These are phyloP conservation scores for Scheffersomyces segobiensis DNA, from an alignment of 1,139 yeast species.

Conservation along the genomic window DNA sequence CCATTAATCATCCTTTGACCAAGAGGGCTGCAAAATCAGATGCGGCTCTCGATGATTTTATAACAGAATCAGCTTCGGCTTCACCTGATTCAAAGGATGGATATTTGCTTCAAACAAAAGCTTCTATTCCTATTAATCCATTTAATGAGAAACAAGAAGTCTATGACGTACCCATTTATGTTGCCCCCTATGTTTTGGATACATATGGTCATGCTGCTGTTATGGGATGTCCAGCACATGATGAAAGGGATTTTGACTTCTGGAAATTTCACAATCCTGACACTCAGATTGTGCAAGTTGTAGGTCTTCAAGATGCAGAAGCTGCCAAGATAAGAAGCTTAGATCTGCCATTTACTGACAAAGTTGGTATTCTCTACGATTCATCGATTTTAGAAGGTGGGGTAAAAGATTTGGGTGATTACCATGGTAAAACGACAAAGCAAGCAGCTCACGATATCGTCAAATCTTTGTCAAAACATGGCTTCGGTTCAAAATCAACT, in stretches of 20 bases:
- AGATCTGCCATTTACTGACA: conserved; percentile 46
- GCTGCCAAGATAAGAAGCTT: conserved; percentile 5
- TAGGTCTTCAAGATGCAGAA: conserved; percentile 33
- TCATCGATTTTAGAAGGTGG: conserved; percentile 25
- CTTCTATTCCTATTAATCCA: conserved; percentile 60
- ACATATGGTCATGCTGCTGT: conserved; percentile 90
- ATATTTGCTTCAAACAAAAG: conserved; percentile 49
- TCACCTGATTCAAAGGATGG: conserved; percentile 65
- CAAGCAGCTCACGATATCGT: conserved; percentile 58
- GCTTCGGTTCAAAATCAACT: conserved; percentile 48
- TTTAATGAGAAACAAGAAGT: conserved; percentile 13
- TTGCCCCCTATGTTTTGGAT: conserved; percentile 86
- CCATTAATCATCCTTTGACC: conserved; percentile 69
- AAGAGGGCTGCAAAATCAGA: conserved; percentile 34
- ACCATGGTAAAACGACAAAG: conserved; percentile 46
- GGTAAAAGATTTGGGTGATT: conserved; percentile 42
- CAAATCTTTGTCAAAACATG: conserved; percentile 33
- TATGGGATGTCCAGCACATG: conserved; percentile 98
- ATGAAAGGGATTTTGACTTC: conserved; percentile 75
- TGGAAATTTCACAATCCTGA: conserved; percentile 67
- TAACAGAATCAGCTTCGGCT: conserved; percentile 34
- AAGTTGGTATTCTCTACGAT: conserved; percentile 55
- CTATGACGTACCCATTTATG: conserved; percentile 67
- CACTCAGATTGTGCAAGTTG: conserved; percentile 40
- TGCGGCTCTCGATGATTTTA: conserved; percentile 43